phyloP scores from a whole-genome alignment of 192 early-diverging fungal species.

The Rhizophagus sp. region DNA sequence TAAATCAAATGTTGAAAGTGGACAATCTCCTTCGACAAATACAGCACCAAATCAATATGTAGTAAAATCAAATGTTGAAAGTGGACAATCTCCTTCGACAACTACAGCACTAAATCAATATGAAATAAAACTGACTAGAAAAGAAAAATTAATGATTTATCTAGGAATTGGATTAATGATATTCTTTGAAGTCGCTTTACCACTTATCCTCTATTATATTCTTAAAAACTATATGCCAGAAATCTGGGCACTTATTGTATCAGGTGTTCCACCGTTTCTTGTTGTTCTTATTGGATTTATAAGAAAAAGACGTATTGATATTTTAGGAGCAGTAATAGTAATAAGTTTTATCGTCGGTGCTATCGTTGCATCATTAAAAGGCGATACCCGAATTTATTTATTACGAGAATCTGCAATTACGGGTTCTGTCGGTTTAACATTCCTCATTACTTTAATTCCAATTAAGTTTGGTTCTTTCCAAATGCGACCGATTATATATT shows the following conservation, averaged over 20 bases:
- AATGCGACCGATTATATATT: constrained; percentile 43
- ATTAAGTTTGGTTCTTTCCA: constrained; percentile 34
- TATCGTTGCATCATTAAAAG: constrained; percentile 42
- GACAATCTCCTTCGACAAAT: no score
- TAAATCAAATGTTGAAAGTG: no score
- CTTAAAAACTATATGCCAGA: constrained; percentile 34
- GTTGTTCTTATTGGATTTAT: constrained; percentile 34
- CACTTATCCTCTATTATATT: constrained; percentile 31
- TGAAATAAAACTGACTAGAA: no score
- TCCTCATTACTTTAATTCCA: constrained; percentile 43
- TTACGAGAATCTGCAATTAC: constrained; percentile 50
- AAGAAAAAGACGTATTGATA: constrained; percentile 34
- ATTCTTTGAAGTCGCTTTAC: not conserved
- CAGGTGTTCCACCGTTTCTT: constrained; percentile 44
- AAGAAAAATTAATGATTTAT: no score
- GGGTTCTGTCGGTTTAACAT: constrained; percentile 36
- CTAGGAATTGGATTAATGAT: no score
- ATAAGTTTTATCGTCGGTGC: constrained; percentile 43
- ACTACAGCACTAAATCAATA: no score
- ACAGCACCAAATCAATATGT: no score
- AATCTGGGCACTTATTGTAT: constrained; percentile 38
- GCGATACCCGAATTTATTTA: constrained; percentile 43
- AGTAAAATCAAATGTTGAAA: no score
- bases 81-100: no score
- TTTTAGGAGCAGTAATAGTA: constrained; percentile 39